A percentile compares a stretch with the other conserved stretches of the same genome.
These are phyloP conservation scores for Sclerotiophoma versabilis DNA, from an alignment of 2,329 filamentous ascomycete genomes.

Conservation along the genomic window DNA sequence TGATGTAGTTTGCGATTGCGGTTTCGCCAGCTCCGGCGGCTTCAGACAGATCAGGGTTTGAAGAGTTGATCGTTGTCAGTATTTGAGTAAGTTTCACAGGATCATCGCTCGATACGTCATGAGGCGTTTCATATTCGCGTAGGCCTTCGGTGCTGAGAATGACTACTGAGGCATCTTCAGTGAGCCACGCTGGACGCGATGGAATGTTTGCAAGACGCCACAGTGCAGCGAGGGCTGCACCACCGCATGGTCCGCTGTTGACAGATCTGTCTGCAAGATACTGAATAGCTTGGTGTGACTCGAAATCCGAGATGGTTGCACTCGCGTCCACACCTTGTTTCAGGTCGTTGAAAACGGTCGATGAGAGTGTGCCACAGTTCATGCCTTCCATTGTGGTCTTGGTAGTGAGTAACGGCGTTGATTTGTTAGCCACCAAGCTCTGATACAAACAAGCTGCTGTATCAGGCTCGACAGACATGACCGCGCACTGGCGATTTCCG, in stretches of 20 bases:
- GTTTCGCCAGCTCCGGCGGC: slow-evolving; percentile 51
- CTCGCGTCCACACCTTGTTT: slow-evolving; percentile 65
- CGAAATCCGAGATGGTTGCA: slow-evolving; percentile 66
- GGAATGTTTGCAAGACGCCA: slow-evolving; percentile 53
- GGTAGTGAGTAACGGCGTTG: slow-evolving; percentile 61
- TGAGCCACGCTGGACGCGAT: slow-evolving; percentile 47
- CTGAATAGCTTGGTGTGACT: slow-evolving; percentile 66
- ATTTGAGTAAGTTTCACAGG: slow-evolving; percentile 53
- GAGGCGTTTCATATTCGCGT: slow-evolving; percentile 24
- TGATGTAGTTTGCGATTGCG: slow-evolving; percentile 47
- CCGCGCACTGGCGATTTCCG: slow-evolving; percentile 38
- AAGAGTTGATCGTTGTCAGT: slow-evolving; percentile 59
- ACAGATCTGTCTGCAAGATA: slow-evolving; percentile 60
- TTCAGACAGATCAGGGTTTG: slow-evolving; percentile 57
- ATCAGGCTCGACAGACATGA: slow-evolving; percentile 75
- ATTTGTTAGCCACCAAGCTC: slow-evolving; percentile 59
- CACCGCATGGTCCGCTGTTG: slow-evolving; percentile 68
- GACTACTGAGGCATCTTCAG: slow-evolving; percentile 64
- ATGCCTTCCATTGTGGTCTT: slow-evolving; percentile 77
- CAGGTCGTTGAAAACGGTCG: slow-evolving; percentile 69
- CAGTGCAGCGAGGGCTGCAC: slow-evolving; percentile 65
- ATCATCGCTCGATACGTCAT: slow-evolving; percentile 43
- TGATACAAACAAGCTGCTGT: slow-evolving; percentile 65
- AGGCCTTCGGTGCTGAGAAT: slow-evolving; percentile 72
- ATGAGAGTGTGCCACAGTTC: slow-evolving; percentile 74